Conservation (phyloP, 805 yeast species). For the Wickerhamiella kurtzmanii region DNA sequence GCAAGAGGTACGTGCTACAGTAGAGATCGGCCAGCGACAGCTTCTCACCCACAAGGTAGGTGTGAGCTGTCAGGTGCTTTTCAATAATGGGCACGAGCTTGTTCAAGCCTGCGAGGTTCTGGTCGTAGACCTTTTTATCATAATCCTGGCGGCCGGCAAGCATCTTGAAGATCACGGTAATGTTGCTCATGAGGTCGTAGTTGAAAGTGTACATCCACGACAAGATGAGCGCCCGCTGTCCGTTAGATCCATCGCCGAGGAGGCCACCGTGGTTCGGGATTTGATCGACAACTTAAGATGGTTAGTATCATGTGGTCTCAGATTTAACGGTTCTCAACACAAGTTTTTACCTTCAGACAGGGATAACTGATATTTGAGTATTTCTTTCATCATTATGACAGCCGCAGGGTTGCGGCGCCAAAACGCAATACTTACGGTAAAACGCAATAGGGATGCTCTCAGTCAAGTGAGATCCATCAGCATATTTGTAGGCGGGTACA, state of each 20-base stretch:
- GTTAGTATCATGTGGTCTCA: conserved; percentile 17
- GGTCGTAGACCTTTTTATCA: conserved; percentile 59
- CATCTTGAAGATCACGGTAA: conserved; percentile 43
- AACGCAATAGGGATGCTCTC: conserved; percentile 46
- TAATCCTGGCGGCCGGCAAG: conserved; percentile 53
- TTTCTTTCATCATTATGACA: background rate
- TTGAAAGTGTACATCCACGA: conserved; percentile 70
- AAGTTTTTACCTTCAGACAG: conserved; percentile 27
- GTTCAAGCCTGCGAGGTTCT: conserved; percentile 30
- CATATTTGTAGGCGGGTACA: conserved; percentile 19
- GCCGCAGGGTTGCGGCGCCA: conserved; percentile 6
- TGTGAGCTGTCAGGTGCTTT: conserved; percentile 41
- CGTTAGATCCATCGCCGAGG: conserved; percentile 39
- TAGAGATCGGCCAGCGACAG: conserved; percentile 53
- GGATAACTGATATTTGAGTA: conserved; percentile 29
- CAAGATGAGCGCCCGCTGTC: conserved; percentile 42
- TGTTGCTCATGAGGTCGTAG: conserved; percentile 43
- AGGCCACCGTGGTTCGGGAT: conserved; percentile 30
- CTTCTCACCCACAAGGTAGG: conserved; percentile 60
- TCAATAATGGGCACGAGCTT: conserved; percentile 19
- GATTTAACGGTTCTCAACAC: conserved; percentile 21
- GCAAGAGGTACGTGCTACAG: conserved; percentile 35
- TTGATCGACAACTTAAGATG: conserved; percentile 10
- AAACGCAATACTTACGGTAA: conserved; percentile 31
- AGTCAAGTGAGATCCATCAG: conserved; percentile 48